Evolutionary conservation across 1,139 yeast genomes (phyloP), one percentile per base, ranked within the genome.

Genomic region (Suhomyces chickasaworum): DNA sequence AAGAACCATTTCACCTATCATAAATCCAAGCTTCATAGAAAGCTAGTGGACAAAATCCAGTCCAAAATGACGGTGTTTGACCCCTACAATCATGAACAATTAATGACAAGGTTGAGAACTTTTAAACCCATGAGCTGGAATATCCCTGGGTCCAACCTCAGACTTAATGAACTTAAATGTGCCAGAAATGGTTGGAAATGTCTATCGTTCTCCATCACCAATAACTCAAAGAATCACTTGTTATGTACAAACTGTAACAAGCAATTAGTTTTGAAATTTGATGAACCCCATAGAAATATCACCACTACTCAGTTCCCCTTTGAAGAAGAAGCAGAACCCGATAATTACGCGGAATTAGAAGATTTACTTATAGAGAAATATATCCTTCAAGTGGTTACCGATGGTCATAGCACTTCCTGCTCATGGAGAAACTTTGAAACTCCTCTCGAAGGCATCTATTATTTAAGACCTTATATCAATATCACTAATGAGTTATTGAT

Each of bases 121-220:
- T 73, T 55, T 53, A 64, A 63, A 7, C 62, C 68, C 1, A 52
- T 73, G 45, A 71, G 70, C 55, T 73, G 78, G 77, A 50, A 45
- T 30, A 46, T 69, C 1, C 75, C 76, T 0, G 45, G 31, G 9
- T 38, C 51, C 8, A 18, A 42, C 23, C 51, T 40, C 12, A 46
- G 27, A 2, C 50, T 73, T 27, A 66, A 57, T 38, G 78, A 72
- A 51, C 59, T 73, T 21, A 61, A 57, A 37, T 73, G 78, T 57
- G 72, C 75, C 8, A 53, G 68, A 41, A 66, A 70, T 44, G 79
- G 79, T 3, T 74, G 79, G 79, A 61, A 60, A 50, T 71, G 77
- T 49, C 57, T 64, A 3, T 61, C 71, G 3, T 57, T 66, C 18
- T 57, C 69, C 1, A 39, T 55, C 2, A 57, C 56, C 36, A 54